Conservation (phyloP, 768 basidiomycete genomes). For the Kwoniella botswanensis region DNA sequence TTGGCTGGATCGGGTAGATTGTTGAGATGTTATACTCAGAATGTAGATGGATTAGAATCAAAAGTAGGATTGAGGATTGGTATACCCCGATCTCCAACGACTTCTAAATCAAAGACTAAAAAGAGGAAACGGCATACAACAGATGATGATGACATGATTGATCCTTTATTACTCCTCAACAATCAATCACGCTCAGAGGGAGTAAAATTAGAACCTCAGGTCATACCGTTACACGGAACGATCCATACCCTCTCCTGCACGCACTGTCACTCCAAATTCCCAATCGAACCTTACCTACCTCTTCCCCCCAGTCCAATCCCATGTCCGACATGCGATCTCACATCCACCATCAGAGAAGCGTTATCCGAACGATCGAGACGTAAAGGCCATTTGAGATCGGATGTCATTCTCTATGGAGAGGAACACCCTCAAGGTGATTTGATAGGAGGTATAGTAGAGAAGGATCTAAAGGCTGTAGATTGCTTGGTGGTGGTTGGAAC, state of each 20-base stretch:
- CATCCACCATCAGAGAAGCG: slow-evolving; percentile 72
- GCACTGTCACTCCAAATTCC: slow-evolving; percentile 74
- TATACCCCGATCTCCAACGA: slow-evolving; percentile 63
- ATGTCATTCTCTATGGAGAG: slow-evolving; percentile 90
- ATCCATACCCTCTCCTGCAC: slow-evolving; percentile 79
- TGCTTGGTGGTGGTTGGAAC: slow-evolving; percentile 87
- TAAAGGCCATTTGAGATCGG: slow-evolving; percentile 79
- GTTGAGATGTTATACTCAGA: slow-evolving; percentile 88
- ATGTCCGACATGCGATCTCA: slow-evolving; percentile 77
- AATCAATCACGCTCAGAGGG: not conserved
- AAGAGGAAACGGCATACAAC: not conserved
- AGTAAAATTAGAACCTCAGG: slow-evolving; percentile 59
- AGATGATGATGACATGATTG: not conserved
- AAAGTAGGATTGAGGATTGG: slow-evolving; percentile 87
- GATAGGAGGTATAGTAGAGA: slow-evolving; percentile 80
- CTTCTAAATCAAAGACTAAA: not conserved
- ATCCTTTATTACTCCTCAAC: not conserved
- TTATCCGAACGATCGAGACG: slow-evolving; percentile 79
- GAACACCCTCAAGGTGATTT: slow-evolving; percentile 78
- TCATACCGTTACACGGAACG: slow-evolving; percentile 88
- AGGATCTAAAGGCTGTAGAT: slow-evolving; percentile 83
- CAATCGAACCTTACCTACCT: slow-evolving; percentile 68
- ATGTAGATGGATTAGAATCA: slow-evolving; percentile 85
- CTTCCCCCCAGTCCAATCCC: slow-evolving; percentile 68
- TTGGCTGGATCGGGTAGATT: slow-evolving; percentile 78